A percentile compares a stretch with the other conserved stretches of the same genome.
These are phyloP conservation scores for Saccharomycopsis microspora DNA, from an alignment of 805 yeast genomes.

Conservation along the genomic window DNA sequence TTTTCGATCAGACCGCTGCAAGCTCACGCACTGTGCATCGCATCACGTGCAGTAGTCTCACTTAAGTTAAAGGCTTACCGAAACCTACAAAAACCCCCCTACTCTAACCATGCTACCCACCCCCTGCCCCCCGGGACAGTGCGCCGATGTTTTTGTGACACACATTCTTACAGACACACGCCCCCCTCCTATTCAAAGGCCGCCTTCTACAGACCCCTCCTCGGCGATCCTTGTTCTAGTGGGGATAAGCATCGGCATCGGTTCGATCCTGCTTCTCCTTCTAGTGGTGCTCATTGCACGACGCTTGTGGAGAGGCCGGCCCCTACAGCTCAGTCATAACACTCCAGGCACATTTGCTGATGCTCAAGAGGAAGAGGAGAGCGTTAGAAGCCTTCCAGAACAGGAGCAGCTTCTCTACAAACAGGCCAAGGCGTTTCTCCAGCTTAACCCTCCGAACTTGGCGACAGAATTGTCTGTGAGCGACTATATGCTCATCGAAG, in stretches of 20 bases:
- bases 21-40: too few relatives aligned
- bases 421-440: constrained; percentile 28
- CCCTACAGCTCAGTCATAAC: constrained; percentile 19
- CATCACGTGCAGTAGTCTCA: too few relatives aligned
- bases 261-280: not conserved
- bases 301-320: not conserved
- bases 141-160: too few relatives aligned
- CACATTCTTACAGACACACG: too few relatives aligned
- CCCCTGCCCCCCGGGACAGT: too few relatives aligned
- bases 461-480: constrained; percentile 31
- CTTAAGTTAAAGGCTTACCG: too few relatives aligned
- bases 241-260: not conserved
- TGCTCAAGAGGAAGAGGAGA: constrained; percentile 15
- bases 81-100: too few relatives aligned
- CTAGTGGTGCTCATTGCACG: not conserved
- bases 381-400: constrained; percentile 13
- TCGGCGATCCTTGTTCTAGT: not conserved
- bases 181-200: too few relatives aligned
- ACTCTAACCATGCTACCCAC: too few relatives aligned
- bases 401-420: constrained; percentile 29
- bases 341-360: constrained; percentile 16
- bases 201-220: too few relatives aligned
- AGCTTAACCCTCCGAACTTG: constrained; percentile 32
- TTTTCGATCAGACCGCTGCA: too few relatives aligned
- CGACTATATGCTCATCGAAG: constrained; percentile 61